Conservation (phyloP, 2,329 filamentous ascomycete genomes). For the Trichoderma sp. region DNA sequence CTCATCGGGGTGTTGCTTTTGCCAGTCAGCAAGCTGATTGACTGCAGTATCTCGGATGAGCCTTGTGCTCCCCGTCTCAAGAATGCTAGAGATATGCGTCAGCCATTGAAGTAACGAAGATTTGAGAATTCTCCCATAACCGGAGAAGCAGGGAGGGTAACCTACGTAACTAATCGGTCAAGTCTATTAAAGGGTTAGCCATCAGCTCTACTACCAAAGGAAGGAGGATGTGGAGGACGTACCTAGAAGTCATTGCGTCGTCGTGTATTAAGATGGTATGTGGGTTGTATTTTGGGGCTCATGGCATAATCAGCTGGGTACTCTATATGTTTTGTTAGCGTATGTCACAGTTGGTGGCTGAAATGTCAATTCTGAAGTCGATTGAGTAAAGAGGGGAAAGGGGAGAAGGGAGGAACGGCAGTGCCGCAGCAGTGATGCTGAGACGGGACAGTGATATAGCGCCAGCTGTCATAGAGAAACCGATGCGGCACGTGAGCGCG, state of each 20-base stretch:
- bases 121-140: too few relatives aligned
- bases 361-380: not conserved
- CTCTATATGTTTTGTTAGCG: not conserved
- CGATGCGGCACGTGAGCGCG: not conserved
- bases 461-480: not conserved
- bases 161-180: constrained; percentile 83
- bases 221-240: constrained; percentile 23
- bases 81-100: constrained; percentile 57
- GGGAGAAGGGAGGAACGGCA: not conserved
- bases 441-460: not conserved
- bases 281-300: constrained; percentile 24
- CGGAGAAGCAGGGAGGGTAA: constrained; percentile 28
- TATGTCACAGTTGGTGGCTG: not conserved
- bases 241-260: constrained; percentile 57
- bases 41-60: constrained; percentile 96
- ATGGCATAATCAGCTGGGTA: constrained; percentile 28
- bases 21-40: constrained; percentile 93
- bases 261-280: constrained; percentile 25
- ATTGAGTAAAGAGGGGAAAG: not conserved
- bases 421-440: not conserved
- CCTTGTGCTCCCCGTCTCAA: constrained; percentile 95
- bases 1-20: constrained; percentile 97
- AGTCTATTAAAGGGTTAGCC: constrained; percentile 51
- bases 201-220: not conserved
- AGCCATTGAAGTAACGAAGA: not conserved